Evolutionary conservation across 805 yeast species (phyloP).

Genomic region (Zygoascus tannicola): DNA sequence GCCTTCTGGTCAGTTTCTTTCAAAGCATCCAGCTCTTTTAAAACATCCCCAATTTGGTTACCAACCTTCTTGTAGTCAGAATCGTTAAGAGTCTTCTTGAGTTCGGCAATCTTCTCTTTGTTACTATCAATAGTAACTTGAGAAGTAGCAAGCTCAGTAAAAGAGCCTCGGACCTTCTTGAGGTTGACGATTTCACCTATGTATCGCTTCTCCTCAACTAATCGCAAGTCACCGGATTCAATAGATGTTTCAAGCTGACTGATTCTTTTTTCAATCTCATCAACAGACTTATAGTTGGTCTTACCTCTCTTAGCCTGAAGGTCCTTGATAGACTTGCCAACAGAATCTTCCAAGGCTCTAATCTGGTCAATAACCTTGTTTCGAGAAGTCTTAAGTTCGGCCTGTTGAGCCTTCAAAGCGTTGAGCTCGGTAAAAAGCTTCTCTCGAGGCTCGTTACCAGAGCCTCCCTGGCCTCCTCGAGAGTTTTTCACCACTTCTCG

Average conservation of each 20-base stretch:
- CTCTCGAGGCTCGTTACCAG: slow-evolving; percentile 40
- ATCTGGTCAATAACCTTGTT: slow-evolving; percentile 50
- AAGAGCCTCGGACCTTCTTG: slow-evolving; percentile 73
- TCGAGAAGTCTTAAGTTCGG: slow-evolving; percentile 39
- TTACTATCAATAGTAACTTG: slow-evolving; percentile 76
- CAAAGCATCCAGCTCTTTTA: slow-evolving; percentile 60
- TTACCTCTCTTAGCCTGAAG: slow-evolving; percentile 64
- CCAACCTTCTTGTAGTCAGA: slow-evolving; percentile 55
- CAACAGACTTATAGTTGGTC: slow-evolving; percentile 43
- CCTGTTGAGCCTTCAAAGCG: slow-evolving; percentile 35
- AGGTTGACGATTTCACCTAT: slow-evolving; percentile 79
- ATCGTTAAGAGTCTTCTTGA: slow-evolving; percentile 57
- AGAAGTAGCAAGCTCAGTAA: slow-evolving; percentile 58
- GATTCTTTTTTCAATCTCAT: slow-evolving; percentile 29
- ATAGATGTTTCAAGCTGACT: slow-evolving; percentile 56
- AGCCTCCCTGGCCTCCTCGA: slow-evolving; percentile 16
- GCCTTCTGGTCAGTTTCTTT: slow-evolving; percentile 49
- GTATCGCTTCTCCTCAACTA: slow-evolving; percentile 82
- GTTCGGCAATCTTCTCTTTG: slow-evolving; percentile 61
- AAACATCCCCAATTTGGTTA: slow-evolving; percentile 52
- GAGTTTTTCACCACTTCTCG: slow-evolving; percentile 19
- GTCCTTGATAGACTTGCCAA: slow-evolving; percentile 70
- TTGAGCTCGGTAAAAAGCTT: slow-evolving; percentile 41
- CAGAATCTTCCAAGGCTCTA: slow-evolving; percentile 53
- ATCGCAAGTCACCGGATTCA: slow-evolving; percentile 67